Base-by-base conservation (phyloP, 306 rosid genomes). In the Vicia villosa region DNA sequence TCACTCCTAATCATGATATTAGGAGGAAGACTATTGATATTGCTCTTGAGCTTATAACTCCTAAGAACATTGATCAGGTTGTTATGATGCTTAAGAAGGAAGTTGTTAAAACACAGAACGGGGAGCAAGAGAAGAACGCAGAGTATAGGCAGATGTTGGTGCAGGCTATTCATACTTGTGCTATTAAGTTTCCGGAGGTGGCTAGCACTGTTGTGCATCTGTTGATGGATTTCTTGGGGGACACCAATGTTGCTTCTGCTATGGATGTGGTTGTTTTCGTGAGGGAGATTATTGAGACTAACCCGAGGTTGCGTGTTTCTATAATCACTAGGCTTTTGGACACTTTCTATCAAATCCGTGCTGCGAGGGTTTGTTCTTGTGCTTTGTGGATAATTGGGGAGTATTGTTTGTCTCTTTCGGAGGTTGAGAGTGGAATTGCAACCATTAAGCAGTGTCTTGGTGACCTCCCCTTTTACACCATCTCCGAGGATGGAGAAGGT, bases 361-460 rank as follows among this genome's bases (percentile, higher is more conserved):
- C 95, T 15, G 95, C 97, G 0, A 86, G 96, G 81, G 99, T 95
- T 56, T 91, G 99, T 69, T 85, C 96, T 0, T 87, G 94, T n/a
- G 95, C 99, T 0, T 93, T 95, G 72, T 95, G 99, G 99, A 89
- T 95, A 30, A 89, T 91, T 21, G 99, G 99, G 0, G 99, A 91
- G 79, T 95, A 95, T 55, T 91, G 96, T 22, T 79, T 91, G 24
- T 95, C 97, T 0, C 97, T 87, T 28, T 91, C 97, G 0, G 97
- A 95, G 79, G 97, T 95, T 59, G 96, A 91, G 70, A 91, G 80
- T 79, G 99, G 92, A 63, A 87, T 95, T 58, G 66, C 74, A 0
- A 70, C 86, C 51, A 86, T 95, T 20, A 95, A 91, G 86, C 96
- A 86, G 79, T 87, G 97, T 77, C 95, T 95, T 58, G 99, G 99